Percentiles rank a stretch among this genome's conserved stretches.
phyloP scores from a whole-genome alignment of 495 filamentous ascomycete species.

The Neurospora sp. region DNA sequence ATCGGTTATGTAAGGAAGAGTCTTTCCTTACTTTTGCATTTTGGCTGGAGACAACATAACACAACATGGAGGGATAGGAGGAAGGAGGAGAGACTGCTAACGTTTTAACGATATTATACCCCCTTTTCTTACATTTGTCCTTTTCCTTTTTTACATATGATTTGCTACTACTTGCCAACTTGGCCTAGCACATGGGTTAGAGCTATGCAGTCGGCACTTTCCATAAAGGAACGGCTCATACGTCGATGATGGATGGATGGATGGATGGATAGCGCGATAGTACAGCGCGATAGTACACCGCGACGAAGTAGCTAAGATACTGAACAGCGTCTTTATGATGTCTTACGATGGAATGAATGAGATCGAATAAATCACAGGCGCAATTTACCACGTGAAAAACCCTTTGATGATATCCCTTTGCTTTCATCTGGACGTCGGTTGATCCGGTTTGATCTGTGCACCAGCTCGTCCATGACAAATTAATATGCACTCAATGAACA shows the following conservation, averaged over 20 bases:
- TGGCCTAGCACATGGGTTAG: neutral
- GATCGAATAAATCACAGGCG: neutral
- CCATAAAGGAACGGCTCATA: neutral
- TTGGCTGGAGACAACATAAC: neutral
- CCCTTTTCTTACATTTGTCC: constrained; percentile 18
- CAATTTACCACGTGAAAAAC: neutral
- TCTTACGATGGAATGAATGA: neutral
- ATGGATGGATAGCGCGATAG: neutral
- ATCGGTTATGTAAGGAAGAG: neutral
- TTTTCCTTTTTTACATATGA: constrained; percentile 10
- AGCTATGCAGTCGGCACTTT: neutral
- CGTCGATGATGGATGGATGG: neutral
- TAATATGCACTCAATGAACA: no score
- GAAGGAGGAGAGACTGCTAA: neutral
- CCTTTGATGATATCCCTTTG: neutral
- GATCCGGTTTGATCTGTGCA: neutral
- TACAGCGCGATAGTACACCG: neutral
- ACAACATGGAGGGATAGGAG: neutral
- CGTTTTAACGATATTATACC: constrained; percentile 1
- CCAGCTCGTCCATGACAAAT: no score
- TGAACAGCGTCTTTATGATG: neutral
- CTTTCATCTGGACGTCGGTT: neutral
- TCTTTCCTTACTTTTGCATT: neutral
- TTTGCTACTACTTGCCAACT: neutral
- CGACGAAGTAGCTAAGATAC: neutral